Conservation (phyloP, 768 basidiomycete genomes). For the Boletellus ananas region DNA sequence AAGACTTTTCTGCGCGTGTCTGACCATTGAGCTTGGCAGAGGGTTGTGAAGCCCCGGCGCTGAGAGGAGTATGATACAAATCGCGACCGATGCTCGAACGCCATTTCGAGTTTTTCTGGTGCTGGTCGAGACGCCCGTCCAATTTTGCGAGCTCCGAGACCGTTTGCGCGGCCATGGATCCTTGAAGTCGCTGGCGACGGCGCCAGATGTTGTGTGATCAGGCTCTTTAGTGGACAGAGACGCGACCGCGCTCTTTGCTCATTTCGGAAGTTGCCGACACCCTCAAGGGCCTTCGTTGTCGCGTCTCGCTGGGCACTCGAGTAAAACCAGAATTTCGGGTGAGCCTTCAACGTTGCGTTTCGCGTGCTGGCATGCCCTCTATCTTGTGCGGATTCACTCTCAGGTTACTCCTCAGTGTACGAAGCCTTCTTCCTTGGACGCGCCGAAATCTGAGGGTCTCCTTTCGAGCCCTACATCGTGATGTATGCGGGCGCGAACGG, state of each 20-base stretch:
- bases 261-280: conserved; percentile 11
- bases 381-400: too few relatives aligned
- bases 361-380: too few relatives aligned
- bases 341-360: too few relatives aligned
- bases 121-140: conserved; percentile 14
- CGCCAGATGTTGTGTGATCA: background rate
- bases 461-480: too few relatives aligned
- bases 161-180: conserved; percentile 14
- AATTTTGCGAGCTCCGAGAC: conserved; percentile 14
- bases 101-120: conserved; percentile 7
- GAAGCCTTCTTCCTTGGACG: too few relatives aligned
- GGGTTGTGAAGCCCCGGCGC: background rate
- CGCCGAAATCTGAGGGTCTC: too few relatives aligned
- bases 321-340: too few relatives aligned
- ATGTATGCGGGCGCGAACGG: too few relatives aligned
- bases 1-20: conserved; percentile 8
- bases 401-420: too few relatives aligned
- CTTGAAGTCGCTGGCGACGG: background rate
- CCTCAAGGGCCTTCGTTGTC: too few relatives aligned
- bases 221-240: background rate
- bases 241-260: conserved; percentile 7
- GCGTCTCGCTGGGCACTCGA: too few relatives aligned
- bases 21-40: background rate
- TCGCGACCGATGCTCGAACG: conserved; percentile 10
- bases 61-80: conserved; percentile 3